Base-by-base conservation (phyloP, 768 basidiomycete species). In the Pleurotus djamor region DNA sequence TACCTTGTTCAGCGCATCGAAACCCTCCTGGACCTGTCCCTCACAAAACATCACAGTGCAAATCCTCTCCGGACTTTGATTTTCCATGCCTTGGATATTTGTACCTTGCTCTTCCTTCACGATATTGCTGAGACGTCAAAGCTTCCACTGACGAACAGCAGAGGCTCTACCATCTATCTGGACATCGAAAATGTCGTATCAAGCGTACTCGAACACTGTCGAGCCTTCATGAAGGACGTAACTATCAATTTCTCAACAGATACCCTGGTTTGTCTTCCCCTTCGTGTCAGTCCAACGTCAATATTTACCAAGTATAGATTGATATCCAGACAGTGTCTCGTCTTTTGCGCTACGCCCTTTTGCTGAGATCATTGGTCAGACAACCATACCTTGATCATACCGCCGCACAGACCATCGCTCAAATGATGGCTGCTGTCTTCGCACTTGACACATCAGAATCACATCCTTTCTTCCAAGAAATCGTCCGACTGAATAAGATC, bases 321-420 rank as follows among this genome's bases (percentile, higher is more conserved):
- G 68, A 75, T 44, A 68, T 77, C 28, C 60, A 67, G 43, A 69
- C 76, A 17, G 69, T 74, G 5, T 58, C 68, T 32, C 71, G 64
- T n/a, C 66, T 83, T 33, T 68, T 86, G 28, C 54, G 61, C 28
- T 75, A 74, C 48, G 68, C 72, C 7, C 64, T 67, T n/a, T 69
- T 79, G 60, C 74, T 92, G 48, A 77, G 77, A 60, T 70, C 71
- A 43, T 74, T 78, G 35, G 67, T 77, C 13, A 64, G 65, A 32
- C 65, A 71, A 14, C 51, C 71, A 3, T 65, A 74, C 3, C 78
- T 89, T 60, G 85, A 94, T 70, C 89, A 88, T 65, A 92, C 90
- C 0, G 77, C 81, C 2, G 72, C 87, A 12, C 84, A 84, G 59
- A 83, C 87, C 7, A 69, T 90, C 34, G 79, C 82, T 4, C 82